Base-by-base conservation (phyloP, 495 filamentous ascomycete genomes). In the Neurospora sp. region DNA sequence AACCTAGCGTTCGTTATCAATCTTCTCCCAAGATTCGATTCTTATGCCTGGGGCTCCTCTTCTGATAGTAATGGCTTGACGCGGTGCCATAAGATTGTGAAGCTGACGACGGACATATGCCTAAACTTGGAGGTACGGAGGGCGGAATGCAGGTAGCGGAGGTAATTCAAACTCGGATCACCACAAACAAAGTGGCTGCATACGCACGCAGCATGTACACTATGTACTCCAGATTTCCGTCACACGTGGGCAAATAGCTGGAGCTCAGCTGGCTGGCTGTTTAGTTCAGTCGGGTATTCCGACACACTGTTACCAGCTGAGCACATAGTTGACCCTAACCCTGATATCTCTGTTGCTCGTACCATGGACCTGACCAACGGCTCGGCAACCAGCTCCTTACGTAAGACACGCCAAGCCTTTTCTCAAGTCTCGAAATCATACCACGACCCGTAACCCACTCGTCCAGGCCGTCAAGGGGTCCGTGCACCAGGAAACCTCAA, bases 391-490 rank as follows among this genome's bases (percentile, higher is more conserved):
- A 39, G 8, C 38, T 40, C 40, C 71, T 76, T 76, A 75, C 41
- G 69, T 76, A 76, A 76, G 70, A 61, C 48, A 35, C 18, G 73
- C 72, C 73, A 65, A 74, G 68, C 61, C 48, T 65, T 37, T 69
- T 61, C 73, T 68, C 44, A 10, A n/a, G 65, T 72, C 71, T 72
- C 74, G 72, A 74, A 77, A 77, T 77, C 75, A 70, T 75, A 77
- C 75, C 71, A 76, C 53, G 16, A 65, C 53, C 53, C 27, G 53
- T 65, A 65, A 35, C 27, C 27, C 22, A 61, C 53, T 14, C 53
- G 53, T 61, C 53, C 53, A 65, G 53, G 53, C 27, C 53, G 53
- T 65, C 27, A 65, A 65, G 53, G 53, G 53, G 53, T 65, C 53
- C 53, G 53, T 27, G 44, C 69, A 48, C 44, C 45, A 31, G 9